Evolutionary conservation across 1,284 basidiomycete species (phyloP), one percentile per base, ranked within the genome.

Genomic region (Bothia castanella): DNA sequence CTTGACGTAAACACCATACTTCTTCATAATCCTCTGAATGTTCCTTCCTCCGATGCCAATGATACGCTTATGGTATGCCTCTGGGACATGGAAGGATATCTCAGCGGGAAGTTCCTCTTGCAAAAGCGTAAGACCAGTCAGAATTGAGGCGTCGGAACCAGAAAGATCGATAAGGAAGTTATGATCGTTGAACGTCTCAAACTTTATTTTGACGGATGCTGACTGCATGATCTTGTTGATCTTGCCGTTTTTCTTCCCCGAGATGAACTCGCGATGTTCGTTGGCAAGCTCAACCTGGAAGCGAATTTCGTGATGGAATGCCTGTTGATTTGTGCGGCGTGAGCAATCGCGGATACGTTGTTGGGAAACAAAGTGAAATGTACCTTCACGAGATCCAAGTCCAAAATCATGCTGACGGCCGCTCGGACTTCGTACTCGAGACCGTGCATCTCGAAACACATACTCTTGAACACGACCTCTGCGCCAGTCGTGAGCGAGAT

Each of bases 1-100:
- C 73, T 99, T 99, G 72, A 99, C 97, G 72, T 98, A 99, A 23
- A 98, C 96, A 29, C 96, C 96, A 63, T 90, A 97, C 70, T 97
- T 95, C 75, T 98, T 98, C 96, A 99, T 99, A 71, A 99, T 99
- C 54, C 93, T 84, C 70, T 99, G 96, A 53, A 99, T 99, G 72
- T 96, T 99, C 66, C 95, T 90, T 29, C 96, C 96, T 38, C 94
- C 96, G 23, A 98, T 96, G 54, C 96, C 96, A 60, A 99, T 99
- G 69, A 99, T 99, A 55, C 97, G 90, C 73, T 99, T 99, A 76
- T 99, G 96, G 69, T 98, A 99, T 44, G 86, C 85, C 72, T 99
- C 96, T 20, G 97, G 96, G 9, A 99, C 94, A 71, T 98, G 95
- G 82, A 99, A 99, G 21, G 94, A 97, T 47, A 97, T 90, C 71